Conservation (phyloP, 2,329 filamentous ascomycete genomes). For the Lecanicillium sp. region DNA sequence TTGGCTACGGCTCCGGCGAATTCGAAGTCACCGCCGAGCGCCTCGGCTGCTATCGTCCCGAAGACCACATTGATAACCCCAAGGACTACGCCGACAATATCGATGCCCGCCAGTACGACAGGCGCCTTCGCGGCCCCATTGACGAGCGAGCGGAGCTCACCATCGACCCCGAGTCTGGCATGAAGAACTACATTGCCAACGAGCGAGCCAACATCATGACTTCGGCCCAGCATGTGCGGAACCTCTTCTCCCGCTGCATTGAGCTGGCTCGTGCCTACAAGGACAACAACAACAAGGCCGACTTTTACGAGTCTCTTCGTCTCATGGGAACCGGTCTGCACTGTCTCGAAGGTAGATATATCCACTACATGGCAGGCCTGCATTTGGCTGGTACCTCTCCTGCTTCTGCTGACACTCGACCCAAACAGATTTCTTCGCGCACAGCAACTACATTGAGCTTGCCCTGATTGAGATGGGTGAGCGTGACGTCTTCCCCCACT, state of each 20-base stretch:
- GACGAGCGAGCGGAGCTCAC: slow-evolving; percentile 71
- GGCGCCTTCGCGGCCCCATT: slow-evolving; percentile 71
- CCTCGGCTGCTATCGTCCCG: slow-evolving; percentile 68
- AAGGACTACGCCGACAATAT: slow-evolving; percentile 84
- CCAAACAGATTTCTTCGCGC: slow-evolving; percentile 69
- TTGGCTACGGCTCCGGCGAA: slow-evolving; percentile 66
- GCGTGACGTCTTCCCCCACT: slow-evolving; percentile 84
- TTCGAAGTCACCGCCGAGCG: slow-evolving; percentile 74
- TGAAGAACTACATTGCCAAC: slow-evolving; percentile 95
- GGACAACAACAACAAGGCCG: slow-evolving; percentile 49
- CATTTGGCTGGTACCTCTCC: neutral
- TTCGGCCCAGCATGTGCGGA: slow-evolving; percentile 68
- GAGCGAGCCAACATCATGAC: slow-evolving; percentile 73
- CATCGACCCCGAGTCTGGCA: slow-evolving; percentile 65
- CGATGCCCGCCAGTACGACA: slow-evolving; percentile 78
- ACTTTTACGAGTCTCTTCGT: slow-evolving; percentile 80
- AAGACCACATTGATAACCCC: slow-evolving; percentile 65
- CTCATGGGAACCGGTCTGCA: slow-evolving; percentile 83
- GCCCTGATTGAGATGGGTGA: slow-evolving; percentile 69
- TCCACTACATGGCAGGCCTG: neutral
- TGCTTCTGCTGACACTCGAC: slow-evolving; percentile 8
- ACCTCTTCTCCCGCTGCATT: slow-evolving; percentile 66
- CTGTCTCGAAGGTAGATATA: slow-evolving; percentile 65
- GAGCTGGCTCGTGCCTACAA: slow-evolving; percentile 70
- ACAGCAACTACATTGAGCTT: slow-evolving; percentile 83